Evolutionary conservation across 495 filamentous ascomycete species (phyloP), one percentile per base, ranked within the genome.

Genomic region (Aspergillus affinis): DNA sequence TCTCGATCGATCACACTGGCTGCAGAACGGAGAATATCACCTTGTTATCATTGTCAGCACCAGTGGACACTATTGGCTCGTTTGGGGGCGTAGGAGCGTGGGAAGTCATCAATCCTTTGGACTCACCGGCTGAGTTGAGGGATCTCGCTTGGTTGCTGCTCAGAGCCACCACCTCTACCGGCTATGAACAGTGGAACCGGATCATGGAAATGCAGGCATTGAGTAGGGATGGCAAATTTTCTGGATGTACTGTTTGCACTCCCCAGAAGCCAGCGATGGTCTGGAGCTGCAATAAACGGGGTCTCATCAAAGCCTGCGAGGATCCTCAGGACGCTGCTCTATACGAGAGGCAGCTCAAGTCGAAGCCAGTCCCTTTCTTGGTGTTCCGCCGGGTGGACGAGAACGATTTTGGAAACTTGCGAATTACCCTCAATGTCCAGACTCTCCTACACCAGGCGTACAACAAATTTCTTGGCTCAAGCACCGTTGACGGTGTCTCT

Each of bases 381-480:
- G 72, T 81, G 4, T 77, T 81, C 49, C 55, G 74, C 5, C 63
- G 61, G 12, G 65, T 79, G 6, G 65, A 72, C 49, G 60, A 68
- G 10, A 51, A 65, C 19, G 65, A 58, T 13, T 45, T 69, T 29
- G 67, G 69, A 3, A 59, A 71, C 30, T 47, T 85, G 20, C 72
- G 70, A 15, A 72, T 90, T 46, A 78, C 78, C 0, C 59, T 87
- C 1, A 86, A 88, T 59, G 55, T 87, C 15, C 69, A 77, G 15
- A 77, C 82, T 0, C 68, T 90, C 15, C 71, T 82, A 0, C 88
- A 90, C 63, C 72, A 79, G 44, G 86, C 85, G 21, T 65, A 71
- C 29, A 70, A 73, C 1, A 72, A 71, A 26, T 68, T 86, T 55
- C 21, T 59, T 23, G 48, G 54, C 7, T 47, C 59, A 6, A 26